Conservation (phyloP, 306 rosid species). For the Luffa aegyptiaca region DNA sequence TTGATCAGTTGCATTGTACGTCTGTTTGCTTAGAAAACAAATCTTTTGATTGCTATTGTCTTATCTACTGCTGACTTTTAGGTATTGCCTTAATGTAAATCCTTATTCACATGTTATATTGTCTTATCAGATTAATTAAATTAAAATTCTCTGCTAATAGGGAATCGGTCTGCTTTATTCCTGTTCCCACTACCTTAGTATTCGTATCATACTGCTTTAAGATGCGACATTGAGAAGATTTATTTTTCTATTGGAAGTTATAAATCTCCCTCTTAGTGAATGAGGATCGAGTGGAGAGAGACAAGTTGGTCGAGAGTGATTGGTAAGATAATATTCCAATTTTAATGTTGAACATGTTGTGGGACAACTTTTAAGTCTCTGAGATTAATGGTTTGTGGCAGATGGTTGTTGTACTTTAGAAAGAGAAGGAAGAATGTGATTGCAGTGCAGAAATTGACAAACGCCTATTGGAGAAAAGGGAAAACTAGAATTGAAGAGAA, state of each 20-base stretch:
- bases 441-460: not conserved
- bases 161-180: not conserved
- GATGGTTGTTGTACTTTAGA: not conserved
- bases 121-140: not conserved
- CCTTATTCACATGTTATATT: not conserved
- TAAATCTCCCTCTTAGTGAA: not conserved
- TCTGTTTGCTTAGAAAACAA: not conserved
- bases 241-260: not conserved
- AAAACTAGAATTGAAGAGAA: not conserved
- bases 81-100: not conserved
- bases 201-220: not conserved
- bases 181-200: slow-evolving; percentile 5
- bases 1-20: slow-evolving; percentile 1
- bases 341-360: not conserved
- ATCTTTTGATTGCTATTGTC: not conserved
- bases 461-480: not conserved
- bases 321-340: not conserved
- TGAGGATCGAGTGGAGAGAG: slow-evolving; percentile 1
- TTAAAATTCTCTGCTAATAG: not conserved
- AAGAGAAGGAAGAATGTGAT: not conserved
- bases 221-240: slow-evolving; percentile 3
- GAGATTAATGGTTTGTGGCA: not conserved
- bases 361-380: not conserved
- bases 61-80: not conserved
- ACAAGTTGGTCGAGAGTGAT: not conserved